phyloP scores from a whole-genome alignment of 345 rosid species.

The Dipteronia sinensis region DNA sequence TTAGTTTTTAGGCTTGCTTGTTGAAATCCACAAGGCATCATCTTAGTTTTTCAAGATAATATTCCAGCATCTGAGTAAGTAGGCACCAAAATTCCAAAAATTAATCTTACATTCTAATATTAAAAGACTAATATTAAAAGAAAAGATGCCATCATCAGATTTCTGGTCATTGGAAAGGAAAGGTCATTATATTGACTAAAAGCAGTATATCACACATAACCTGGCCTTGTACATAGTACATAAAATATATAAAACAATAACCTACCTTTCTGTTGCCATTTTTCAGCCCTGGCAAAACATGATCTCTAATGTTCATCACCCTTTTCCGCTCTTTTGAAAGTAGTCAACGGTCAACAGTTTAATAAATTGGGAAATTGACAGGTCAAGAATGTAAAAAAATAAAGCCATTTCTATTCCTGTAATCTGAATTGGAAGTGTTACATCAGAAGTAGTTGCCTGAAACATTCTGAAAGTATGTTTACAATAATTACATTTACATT shows the following conservation, averaged over 20 bases:
- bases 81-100: neutral
- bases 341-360: neutral
- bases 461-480: neutral
- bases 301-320: neutral
- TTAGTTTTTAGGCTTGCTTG: neutral
- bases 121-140: neutral
- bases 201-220: too few species aligned
- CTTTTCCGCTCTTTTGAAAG: neutral
- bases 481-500: slow-evolving; percentile 14
- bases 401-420: neutral
- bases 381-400: neutral
- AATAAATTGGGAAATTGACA: neutral
- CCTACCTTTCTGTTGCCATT: neutral
- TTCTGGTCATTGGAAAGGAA: neutral
- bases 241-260: neutral
- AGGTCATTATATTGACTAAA: neutral
- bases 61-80: neutral
- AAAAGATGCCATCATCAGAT: neutral
- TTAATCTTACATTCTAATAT: slow-evolving; percentile 1
- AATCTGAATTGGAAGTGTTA: neutral
- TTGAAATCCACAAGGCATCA: neutral
- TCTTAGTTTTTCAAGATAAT: neutral
- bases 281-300: neutral
- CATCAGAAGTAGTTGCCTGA: neutral
- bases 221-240: too few species aligned